Evolutionary conservation across 495 filamentous ascomycete species (phyloP), one percentile per base, ranked within the genome.

Genomic region (Parmelia sp.): DNA sequence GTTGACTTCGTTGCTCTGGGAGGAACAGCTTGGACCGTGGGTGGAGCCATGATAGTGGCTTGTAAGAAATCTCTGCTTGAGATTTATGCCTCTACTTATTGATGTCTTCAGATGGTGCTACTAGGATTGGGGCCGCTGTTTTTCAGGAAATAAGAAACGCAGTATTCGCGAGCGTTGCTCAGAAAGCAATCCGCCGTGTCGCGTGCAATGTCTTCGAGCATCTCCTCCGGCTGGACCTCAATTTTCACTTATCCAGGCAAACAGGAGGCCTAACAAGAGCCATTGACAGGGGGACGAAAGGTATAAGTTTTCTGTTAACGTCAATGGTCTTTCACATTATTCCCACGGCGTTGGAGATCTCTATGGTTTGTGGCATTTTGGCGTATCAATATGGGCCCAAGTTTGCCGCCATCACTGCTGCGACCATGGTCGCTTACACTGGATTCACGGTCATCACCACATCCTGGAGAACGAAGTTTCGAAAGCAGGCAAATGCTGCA

Each of bases 321-420:
- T 96, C 92, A 45, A 97, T 98, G 94, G 92, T 98, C 42, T 97
- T 98, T 71, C 95, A 97, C 71, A 89, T 98, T 49, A 82, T 97
- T 21, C 94, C 94, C 0, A 97, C 94, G 0, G 91, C 92, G 0
- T 74, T 98, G 58, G 94, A 98, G 74, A 97, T 98, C 58, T 84
- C 85, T 53, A 89, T 98, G 78, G 94, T 98, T 2, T 98, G 94
- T 72, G 92, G 95, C 62, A 96, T 91, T 60, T 71, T 90, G 72
- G 86, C 93, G 11, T 97, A 93, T 73, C 92, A 97, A 74, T 98
- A 95, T 73, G 94, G 94, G 31, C 79, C 84, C 57, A 83, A 91
- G 69, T 98, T 97, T 74, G 94, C 94, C 14, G 88, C 88, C 56
- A 93, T 98, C 66, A 98, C 94, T 2, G 88, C 88, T 5, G 71